Conservation (phyloP, 73 alveolate species). For the Paramecium octaurelia region DNA sequence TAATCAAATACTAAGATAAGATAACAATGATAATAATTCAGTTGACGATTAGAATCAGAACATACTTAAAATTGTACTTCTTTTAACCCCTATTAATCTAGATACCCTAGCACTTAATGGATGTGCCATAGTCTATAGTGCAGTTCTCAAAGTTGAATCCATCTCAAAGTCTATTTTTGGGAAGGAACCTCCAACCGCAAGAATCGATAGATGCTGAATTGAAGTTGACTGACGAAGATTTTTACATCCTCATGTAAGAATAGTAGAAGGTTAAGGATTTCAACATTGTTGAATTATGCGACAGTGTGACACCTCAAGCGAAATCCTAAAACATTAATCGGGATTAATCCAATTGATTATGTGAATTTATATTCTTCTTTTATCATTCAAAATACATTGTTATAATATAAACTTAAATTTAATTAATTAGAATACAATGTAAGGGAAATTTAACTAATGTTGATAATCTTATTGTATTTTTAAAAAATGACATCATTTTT, state of each 20-base stretch:
- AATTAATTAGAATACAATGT: background rate
- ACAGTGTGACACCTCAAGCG: background rate
- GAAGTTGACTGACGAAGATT: background rate
- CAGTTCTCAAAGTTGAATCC: background rate
- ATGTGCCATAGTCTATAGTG: background rate
- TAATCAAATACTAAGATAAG: background rate
- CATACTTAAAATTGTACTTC: background rate
- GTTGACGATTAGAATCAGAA: background rate
- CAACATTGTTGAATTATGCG: background rate
- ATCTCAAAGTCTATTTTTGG: background rate
- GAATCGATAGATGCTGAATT: background rate
- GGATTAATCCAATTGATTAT: background rate
- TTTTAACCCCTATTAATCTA: background rate
- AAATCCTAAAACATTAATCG: background rate
- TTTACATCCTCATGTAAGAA: background rate
- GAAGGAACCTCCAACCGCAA: background rate
- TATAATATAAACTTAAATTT: too few relatives aligned
- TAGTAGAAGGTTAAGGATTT: background rate
- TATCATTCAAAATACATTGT: background rate
- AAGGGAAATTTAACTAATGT: background rate
- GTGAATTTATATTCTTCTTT: background rate
- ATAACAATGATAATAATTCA: background rate
- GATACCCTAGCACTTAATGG: background rate
- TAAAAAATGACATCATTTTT: background rate
- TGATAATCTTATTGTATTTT: background rate